These are phyloP conservation scores for Suillus clintonianus DNA, from an alignment of 768 basidiomycete genomes.

Conservation along the genomic window DNA sequence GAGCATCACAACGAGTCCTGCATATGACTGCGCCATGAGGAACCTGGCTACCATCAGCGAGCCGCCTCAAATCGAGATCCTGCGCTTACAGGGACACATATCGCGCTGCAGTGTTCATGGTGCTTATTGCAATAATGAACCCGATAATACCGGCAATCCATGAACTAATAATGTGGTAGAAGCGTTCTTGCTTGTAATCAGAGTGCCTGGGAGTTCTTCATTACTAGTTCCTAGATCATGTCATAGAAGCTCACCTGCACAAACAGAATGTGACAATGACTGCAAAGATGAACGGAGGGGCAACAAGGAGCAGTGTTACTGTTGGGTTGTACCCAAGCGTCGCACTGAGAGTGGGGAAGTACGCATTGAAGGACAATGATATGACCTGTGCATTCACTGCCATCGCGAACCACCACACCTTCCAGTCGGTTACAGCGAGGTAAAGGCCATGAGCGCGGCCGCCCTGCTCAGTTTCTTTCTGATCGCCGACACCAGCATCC, in stretches of 20 bases:
- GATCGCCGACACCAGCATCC: conserved; percentile 62
- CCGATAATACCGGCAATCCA: conserved; percentile 62
- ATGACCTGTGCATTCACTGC: conserved; percentile 38
- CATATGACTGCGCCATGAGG: conserved; percentile 73
- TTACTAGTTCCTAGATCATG: background rate
- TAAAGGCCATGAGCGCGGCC: conserved; percentile 48
- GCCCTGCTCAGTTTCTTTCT: conserved; percentile 44
- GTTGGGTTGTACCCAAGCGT: conserved; percentile 71
- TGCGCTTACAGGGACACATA: conserved; percentile 61
- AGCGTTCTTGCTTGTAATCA: conserved; percentile 69
- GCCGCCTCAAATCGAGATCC: conserved; percentile 8
- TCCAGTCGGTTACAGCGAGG: conserved; percentile 74
- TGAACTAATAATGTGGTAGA: conserved; percentile 63
- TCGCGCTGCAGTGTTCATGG: conserved; percentile 61
- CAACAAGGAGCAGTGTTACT: conserved; percentile 70
- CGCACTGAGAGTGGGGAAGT: conserved; percentile 74
- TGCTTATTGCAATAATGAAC: conserved; percentile 65
- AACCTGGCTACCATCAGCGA: conserved; percentile 46
- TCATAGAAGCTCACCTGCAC: conserved; percentile 41
- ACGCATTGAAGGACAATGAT: conserved; percentile 76
- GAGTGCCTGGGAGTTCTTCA: conserved; percentile 54
- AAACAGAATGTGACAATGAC: conserved; percentile 54
- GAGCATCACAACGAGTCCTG: conserved; percentile 66
- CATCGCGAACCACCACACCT: conserved; percentile 78
- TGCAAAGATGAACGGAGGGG: conserved; percentile 72